These are phyloP conservation scores for Tylopilus vinaceipallidus DNA, from an alignment of 768 basidiomycete genomes.

Conservation along the genomic window DNA sequence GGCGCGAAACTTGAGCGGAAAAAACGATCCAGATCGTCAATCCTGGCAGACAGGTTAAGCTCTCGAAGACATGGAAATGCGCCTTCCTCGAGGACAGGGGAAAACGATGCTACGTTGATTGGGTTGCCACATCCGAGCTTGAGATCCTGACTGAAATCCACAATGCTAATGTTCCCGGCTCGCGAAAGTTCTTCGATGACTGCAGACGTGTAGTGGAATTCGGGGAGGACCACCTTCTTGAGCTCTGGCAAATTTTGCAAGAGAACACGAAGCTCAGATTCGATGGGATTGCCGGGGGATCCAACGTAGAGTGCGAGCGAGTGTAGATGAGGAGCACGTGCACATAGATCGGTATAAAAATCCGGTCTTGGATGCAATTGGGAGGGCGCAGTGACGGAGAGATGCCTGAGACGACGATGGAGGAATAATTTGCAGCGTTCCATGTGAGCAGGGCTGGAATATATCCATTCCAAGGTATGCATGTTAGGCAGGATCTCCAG, in stretches of 20 bases:
- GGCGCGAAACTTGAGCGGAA: constrained; percentile 46
- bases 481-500: constrained; percentile 56
- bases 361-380: constrained; percentile 7
- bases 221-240: constrained; percentile 47
- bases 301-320: constrained; percentile 45
- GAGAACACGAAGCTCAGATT: constrained; percentile 40
- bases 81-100: constrained; percentile 43
- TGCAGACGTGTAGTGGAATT: constrained; percentile 47
- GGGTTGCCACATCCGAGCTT: constrained; percentile 48
- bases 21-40: constrained; percentile 46
- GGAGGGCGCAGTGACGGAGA: constrained; percentile 32
- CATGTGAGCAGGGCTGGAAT: constrained; percentile 22
- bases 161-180: constrained; percentile 38
- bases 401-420: constrained; percentile 47
- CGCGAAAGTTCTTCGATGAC: constrained; percentile 47
- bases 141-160: constrained; percentile 55
- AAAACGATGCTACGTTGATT: constrained; percentile 43
- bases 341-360: constrained; percentile 39
- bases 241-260: constrained; percentile 43
- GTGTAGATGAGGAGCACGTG: constrained; percentile 51
- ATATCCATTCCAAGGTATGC: constrained; percentile 49
- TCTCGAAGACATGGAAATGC: constrained; percentile 56
- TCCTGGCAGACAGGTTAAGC: constrained; percentile 45
- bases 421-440: constrained; percentile 53
- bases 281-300: constrained; percentile 40